Conservation (phyloP, 345 rosid genomes). For the Moricandia arvensis region DNA sequence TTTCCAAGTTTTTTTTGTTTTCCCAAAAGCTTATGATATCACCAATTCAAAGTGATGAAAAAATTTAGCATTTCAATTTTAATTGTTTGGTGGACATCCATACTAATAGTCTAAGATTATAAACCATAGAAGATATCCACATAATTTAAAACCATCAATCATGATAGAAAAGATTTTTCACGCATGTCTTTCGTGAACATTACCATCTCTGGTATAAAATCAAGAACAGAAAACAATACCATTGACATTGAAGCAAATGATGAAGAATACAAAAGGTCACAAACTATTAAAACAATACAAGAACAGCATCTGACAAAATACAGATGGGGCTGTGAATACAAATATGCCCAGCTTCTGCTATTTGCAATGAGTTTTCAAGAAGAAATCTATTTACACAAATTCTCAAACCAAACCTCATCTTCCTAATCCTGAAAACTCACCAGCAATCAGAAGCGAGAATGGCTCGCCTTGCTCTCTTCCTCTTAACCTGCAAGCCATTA, state of each 20-base stretch:
- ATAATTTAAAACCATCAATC: too few relatives aligned
- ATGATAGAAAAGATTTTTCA: too few relatives aligned
- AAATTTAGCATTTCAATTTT: too few relatives aligned
- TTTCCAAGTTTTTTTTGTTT: too few relatives aligned
- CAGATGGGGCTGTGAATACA: constrained; percentile 34
- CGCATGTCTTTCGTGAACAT: too few relatives aligned
- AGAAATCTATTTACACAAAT: constrained; percentile 28
- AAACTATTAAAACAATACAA: constrained; percentile 32
- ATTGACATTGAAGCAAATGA: constrained; percentile 20
- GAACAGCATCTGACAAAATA: constrained; percentile 31
- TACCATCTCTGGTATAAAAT: neutral
- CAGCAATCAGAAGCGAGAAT: constrained; percentile 13
- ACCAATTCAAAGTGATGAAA: too few relatives aligned
- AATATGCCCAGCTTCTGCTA: constrained; percentile 27
- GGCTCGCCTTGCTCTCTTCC: constrained; percentile 19
- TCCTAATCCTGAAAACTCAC: constrained; percentile 29
- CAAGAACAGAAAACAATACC: neutral
- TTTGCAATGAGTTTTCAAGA: constrained; percentile 34
- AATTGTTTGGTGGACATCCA: too few relatives aligned
- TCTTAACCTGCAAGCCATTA: constrained; percentile 21
- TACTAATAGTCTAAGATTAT: too few relatives aligned
- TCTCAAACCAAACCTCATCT: constrained; percentile 36
- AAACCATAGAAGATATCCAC: too few relatives aligned
- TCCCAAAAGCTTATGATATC: too few relatives aligned
- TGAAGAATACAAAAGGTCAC: constrained; percentile 31